phyloP scores from a whole-genome alignment of 1,139 yeast species.

The Kodamaea anthophila region DNA sequence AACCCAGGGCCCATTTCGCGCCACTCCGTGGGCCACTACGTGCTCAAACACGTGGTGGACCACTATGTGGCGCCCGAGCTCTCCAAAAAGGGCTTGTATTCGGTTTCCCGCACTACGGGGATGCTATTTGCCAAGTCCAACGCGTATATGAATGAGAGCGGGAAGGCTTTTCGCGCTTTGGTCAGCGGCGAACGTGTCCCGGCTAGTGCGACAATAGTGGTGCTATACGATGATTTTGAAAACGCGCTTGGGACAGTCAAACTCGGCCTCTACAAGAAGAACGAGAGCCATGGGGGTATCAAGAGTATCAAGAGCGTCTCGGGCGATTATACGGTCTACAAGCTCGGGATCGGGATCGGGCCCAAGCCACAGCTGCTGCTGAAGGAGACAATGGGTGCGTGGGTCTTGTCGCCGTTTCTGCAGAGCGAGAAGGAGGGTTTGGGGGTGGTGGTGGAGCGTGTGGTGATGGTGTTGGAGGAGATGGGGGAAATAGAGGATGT shows the following conservation, averaged over 20 bases:
- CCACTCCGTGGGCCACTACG: constrained; percentile 38
- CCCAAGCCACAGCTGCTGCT: constrained; percentile 36
- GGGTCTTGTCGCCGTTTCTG: constrained; percentile 34
- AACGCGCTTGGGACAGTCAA: constrained; percentile 23
- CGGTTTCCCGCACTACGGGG: constrained; percentile 17
- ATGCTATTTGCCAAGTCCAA: constrained; percentile 32
- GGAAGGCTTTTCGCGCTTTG: constrained; percentile 23
- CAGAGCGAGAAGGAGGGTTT: constrained; percentile 9
- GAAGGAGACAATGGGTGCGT: constrained; percentile 30
- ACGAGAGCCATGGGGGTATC: constrained; percentile 40
- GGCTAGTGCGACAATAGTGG: constrained; percentile 14
- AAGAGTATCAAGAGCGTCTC: constrained; percentile 17
- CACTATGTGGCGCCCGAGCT: constrained; percentile 22
- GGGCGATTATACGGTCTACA: constrained; percentile 14
- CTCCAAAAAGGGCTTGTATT: constrained; percentile 17
- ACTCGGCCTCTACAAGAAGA: constrained; percentile 24
- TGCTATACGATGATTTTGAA: constrained; percentile 40
- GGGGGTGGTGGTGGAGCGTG: constrained; percentile 2
- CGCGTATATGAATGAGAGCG: constrained; percentile 38
- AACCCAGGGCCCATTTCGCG: constrained; percentile 38
- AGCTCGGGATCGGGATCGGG: constrained; percentile 40
- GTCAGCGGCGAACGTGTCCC: constrained; percentile 16
- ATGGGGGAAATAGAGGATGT: constrained; percentile 9
- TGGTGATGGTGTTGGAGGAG: constrained; percentile 8
- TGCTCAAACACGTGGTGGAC: constrained; percentile 23